phyloP scores from a whole-genome alignment of 23 red algal species.

The Porphyridium purpureum region DNA sequence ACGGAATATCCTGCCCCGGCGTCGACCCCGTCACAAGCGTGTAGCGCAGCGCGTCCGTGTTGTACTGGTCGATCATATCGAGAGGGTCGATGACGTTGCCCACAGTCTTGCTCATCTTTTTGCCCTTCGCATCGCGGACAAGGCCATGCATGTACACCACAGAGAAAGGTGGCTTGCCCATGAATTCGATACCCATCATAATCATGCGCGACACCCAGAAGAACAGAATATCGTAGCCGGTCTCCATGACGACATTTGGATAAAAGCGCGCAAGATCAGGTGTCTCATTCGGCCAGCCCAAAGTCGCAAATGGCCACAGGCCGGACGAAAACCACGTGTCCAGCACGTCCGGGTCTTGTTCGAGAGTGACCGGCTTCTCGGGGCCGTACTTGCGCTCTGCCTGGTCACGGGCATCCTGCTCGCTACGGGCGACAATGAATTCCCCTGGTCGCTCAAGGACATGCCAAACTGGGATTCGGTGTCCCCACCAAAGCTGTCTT shows the following conservation, averaged over 20 bases:
- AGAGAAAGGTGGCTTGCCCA: slow-evolving; percentile 61
- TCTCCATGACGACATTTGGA: slow-evolving; percentile 82
- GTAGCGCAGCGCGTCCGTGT: slow-evolving; percentile 87
- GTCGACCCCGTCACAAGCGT: slow-evolving; percentile 77
- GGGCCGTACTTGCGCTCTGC: slow-evolving; percentile 31
- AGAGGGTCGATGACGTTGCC: slow-evolving; percentile 97
- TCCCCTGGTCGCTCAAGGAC: slow-evolving; percentile 25
- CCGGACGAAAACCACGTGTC: slow-evolving; percentile 99
- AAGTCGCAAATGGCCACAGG: slow-evolving; percentile 90
- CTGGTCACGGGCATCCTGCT: slow-evolving; percentile 32
- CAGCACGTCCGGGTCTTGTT: slow-evolving; percentile 79
- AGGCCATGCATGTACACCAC: slow-evolving; percentile 89
- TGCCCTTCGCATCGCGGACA: slow-evolving; percentile 70
- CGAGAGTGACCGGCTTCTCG: slow-evolving; percentile 20
- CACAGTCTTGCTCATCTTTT: slow-evolving; percentile 96
- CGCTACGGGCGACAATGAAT: slow-evolving; percentile 61
- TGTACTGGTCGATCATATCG: slow-evolving; percentile 70
- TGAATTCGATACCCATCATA: slow-evolving; percentile 61
- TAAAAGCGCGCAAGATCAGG: slow-evolving; percentile 61
- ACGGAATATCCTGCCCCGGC: slow-evolving; percentile 82
- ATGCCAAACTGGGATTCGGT: slow-evolving; percentile 91
- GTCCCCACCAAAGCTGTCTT: slow-evolving; percentile 98
- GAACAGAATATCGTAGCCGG: slow-evolving; percentile 99
- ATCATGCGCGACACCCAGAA: slow-evolving; percentile 99
- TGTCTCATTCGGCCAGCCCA: slow-evolving; percentile 87